Evolutionary conservation across 2,329 filamentous ascomycete genomes (phyloP), one percentile per base, ranked within the genome.

Genomic region (Colletotrichum caudatum): DNA sequence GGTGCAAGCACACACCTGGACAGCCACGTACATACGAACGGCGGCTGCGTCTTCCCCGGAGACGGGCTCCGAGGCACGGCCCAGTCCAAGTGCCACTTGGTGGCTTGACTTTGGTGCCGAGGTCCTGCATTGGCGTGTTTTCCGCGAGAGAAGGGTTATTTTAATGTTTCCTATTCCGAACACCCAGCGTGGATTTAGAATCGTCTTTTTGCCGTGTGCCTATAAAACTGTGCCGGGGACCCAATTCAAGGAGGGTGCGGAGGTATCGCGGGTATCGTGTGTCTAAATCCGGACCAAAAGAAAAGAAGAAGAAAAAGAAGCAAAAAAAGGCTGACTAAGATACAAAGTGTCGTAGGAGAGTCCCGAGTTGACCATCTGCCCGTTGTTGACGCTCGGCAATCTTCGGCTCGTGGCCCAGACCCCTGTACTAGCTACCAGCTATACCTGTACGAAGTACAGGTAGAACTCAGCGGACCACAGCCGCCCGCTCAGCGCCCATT

Each of bases 381-480:
- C 64, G 64, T 53, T 53, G 58, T 62, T 39, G 58, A 68, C 57
- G 69, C 66, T 72, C 70, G 70, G 70, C 66, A 72, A 72, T 72
- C 70, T 58, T 72, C 70, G 70, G 70, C 66, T 72, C 48, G 69
- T 71, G 58, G 65, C 69, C 69, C 39, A 54, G 69, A 71, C 69
- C 69, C 69, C 65, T 71, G 69, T 69, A 54, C 59, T 62, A 62
- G 29, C 3, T 29, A 29, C n/a, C n/a, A n/a, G n/a, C n/a, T n/a
- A n/a, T n/a, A n/a, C n/a, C n/a, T n/a, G n/a, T n/a, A n/a, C n/a
- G n/a, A n/a, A n/a, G n/a, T 29, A 29, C 29, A 29, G 29, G 29
- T 29, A 29, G 58, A 60, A n/a, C 53, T 60, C 54, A 60, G 54
- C 66, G 41, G 53, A 33, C 44, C 58, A 20, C 39, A 41, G 46